phyloP scores from a whole-genome alignment of 2,329 filamentous ascomycete species.

The Trichoderma koningiopsis region DNA sequence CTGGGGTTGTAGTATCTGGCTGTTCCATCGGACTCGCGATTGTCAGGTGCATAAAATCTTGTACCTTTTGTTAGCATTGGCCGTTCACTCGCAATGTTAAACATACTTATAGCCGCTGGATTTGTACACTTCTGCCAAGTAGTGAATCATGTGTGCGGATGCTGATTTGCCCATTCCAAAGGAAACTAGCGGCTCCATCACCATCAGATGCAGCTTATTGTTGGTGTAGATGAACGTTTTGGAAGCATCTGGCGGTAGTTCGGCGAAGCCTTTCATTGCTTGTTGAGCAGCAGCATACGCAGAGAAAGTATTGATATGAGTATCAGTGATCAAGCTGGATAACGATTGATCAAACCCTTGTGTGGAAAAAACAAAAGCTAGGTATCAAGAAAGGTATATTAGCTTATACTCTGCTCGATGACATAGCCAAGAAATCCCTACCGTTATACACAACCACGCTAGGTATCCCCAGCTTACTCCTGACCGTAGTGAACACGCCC shows the following conservation, averaged over 20 bases:
- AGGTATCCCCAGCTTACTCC: not conserved
- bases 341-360: constrained; percentile 4
- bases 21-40: too few relatives aligned
- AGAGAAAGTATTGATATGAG: constrained; percentile 2
- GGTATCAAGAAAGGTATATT: not conserved
- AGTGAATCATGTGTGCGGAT: constrained; percentile 16
- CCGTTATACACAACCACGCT: constrained; percentile 15
- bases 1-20: not conserved
- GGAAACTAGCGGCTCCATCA: constrained; percentile 1
- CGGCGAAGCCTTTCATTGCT: constrained; percentile 3
- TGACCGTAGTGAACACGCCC: not conserved
- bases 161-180: constrained; percentile 14
- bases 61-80: not conserved
- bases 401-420: not conserved
- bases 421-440: not conserved
- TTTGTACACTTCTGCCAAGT: constrained; percentile 4
- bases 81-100: too few relatives aligned
- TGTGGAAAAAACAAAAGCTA: not conserved
- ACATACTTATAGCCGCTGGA: constrained; percentile 5
- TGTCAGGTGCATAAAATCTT: too few relatives aligned
- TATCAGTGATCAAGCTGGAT: not conserved
- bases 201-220: constrained; percentile 12
- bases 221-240: constrained; percentile 13
- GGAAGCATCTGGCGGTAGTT: constrained; percentile 4
- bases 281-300: constrained; percentile 4